Evolutionary conservation across 1,284 basidiomycete species (phyloP).

Genomic region (Vanrija pseudolonga): DNA sequence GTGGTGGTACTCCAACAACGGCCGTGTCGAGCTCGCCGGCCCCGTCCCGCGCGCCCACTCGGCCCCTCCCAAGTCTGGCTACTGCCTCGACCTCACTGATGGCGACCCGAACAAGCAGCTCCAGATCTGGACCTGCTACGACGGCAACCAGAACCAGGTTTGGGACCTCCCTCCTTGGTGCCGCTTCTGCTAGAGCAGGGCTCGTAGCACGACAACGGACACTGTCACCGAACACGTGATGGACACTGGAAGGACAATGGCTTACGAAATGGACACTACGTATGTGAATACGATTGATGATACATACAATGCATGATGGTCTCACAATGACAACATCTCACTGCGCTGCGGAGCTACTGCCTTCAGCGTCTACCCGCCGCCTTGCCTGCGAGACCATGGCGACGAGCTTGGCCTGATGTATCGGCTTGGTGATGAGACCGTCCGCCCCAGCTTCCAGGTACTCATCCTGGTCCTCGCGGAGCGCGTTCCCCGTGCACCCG

Average conservation of each 20-base stretch:
- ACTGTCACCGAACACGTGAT: no score
- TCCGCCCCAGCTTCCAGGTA: conserved; percentile 74
- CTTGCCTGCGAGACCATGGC: background rate
- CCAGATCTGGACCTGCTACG: conserved; percentile 24
- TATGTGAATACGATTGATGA: no score
- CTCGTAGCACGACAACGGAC: no score
- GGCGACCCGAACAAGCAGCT: conserved; percentile 11
- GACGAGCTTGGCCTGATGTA: conserved; percentile 40
- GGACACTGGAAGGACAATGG: no score
- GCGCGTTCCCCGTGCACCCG: conserved; percentile 62
- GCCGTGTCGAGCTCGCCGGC: conserved; percentile 10
- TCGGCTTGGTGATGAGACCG: conserved; percentile 41
- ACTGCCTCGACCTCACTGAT: conserved; percentile 25
- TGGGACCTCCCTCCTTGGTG: conserved; percentile 12
- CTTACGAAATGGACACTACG: no score
- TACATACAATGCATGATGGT: no score
- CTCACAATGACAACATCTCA: no score
- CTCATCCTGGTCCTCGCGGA: conserved; percentile 62
- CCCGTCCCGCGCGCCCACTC: conserved; percentile 2
- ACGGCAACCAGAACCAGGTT: conserved; percentile 23
- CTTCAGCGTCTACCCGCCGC: no score
- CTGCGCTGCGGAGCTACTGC: no score
- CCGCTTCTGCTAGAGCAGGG: conserved; percentile 5
- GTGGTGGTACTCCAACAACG: conserved; percentile 8
- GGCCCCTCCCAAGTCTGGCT: background rate